Percentiles rank a stretch among this genome's conserved stretches.
These are phyloP conservation scores for Marchantia paleacea DNA, from an alignment of 225 moss, liverwort and hornwort species.

Conservation along the genomic window DNA sequence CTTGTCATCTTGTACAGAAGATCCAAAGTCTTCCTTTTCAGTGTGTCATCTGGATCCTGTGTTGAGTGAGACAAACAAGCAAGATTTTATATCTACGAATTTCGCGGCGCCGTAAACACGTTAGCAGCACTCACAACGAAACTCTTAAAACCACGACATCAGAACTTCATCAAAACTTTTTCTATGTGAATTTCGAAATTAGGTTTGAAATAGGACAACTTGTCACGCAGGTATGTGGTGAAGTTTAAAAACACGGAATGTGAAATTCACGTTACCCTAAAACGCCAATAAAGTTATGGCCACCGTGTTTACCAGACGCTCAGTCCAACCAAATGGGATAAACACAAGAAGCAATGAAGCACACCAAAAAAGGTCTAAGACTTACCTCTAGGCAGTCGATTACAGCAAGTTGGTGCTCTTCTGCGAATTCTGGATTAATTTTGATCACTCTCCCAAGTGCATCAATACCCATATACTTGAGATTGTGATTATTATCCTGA, in stretches of 20 bases:
- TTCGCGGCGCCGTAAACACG: not conserved
- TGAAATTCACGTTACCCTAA: not conserved
- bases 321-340: not conserved
- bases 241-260: not conserved
- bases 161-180: not conserved
- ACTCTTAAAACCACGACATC: not conserved
- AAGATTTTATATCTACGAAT: not conserved
- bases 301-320: not conserved
- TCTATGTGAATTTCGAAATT: not conserved
- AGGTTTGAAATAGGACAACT: not conserved
- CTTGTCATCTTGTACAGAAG: conserved; percentile 98
- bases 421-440: conserved; percentile 90
- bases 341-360: not conserved
- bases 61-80: not conserved
- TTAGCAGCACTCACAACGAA: not conserved
- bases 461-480: conserved; percentile 99
- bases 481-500: conserved; percentile 89
- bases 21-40: conserved; percentile 96
- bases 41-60: conserved; percentile 96
- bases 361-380: not conserved
- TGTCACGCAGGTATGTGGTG: not conserved
- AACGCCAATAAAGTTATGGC: not conserved
- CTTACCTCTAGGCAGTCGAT: conserved; percentile 95
- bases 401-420: conserved; percentile 93
- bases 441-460: conserved; percentile 87